phyloP scores from a whole-genome alignment of 1,284 basidiomycete species.

The Taiwanofungus camphoratus region DNA sequence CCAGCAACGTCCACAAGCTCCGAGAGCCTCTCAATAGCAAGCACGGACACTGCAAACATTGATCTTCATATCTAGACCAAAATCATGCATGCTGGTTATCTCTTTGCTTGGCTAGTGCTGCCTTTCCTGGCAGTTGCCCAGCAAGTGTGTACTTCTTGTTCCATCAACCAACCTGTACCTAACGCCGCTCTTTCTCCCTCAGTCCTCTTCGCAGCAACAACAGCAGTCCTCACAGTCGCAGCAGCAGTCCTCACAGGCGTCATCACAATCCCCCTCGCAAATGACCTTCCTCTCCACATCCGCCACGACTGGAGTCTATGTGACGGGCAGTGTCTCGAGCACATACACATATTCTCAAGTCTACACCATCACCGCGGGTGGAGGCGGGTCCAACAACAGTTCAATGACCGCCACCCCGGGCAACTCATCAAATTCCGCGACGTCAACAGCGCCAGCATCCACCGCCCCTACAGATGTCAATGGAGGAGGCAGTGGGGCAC shows the following conservation, averaged over 20 bases:
- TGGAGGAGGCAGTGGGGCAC: constrained; percentile 41
- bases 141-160: constrained; percentile 29
- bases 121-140: constrained; percentile 30
- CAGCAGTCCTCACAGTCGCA: constrained; percentile 8
- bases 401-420: not conserved
- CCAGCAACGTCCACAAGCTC: too few relatives aligned
- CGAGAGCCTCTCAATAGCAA: too few relatives aligned
- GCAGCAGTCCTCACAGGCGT: constrained; percentile 5
- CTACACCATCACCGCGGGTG: not conserved
- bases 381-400: too few relatives aligned
- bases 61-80: too few relatives aligned
- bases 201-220: constrained; percentile 7
- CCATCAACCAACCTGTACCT: constrained; percentile 1
- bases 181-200: constrained; percentile 19
- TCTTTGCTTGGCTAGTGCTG: constrained; percentile 25
- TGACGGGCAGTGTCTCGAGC: constrained; percentile 12
- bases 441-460: constrained; percentile 38
- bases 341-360: not conserved
- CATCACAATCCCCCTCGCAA: constrained; percentile 3
- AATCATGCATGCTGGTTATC: constrained; percentile 22
- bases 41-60: too few relatives aligned
- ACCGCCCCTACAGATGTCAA: constrained; percentile 50
- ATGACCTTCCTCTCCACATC: constrained; percentile 13
- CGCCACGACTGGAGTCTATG: constrained; percentile 18
- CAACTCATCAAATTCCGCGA: constrained; percentile 14